A percentile compares a stretch with the other conserved stretches of the same genome.
phyloP scores from a whole-genome alignment of 2,329 filamentous ascomycete genomes.

The Penicillium sumatraense region DNA sequence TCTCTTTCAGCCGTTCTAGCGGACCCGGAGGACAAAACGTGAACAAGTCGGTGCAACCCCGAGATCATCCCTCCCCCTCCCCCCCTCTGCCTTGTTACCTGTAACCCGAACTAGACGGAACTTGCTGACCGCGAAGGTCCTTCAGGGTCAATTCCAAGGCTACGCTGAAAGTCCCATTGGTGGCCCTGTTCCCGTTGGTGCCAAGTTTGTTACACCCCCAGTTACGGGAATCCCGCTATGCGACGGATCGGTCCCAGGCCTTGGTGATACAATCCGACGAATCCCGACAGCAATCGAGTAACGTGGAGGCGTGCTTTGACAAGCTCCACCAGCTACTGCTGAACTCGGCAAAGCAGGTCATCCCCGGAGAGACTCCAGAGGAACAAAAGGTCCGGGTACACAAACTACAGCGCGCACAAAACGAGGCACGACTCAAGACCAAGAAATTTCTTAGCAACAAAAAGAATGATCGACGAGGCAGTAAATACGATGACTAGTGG shows the following conservation, averaged over 20 bases:
- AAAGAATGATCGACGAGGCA: slow-evolving; percentile 59
- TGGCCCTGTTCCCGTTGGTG: slow-evolving; percentile 57
- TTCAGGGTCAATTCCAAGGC: slow-evolving; percentile 69
- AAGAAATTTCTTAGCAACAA: slow-evolving; percentile 68
- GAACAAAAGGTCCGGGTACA: slow-evolving; percentile 61
- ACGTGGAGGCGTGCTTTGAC: slow-evolving; percentile 63
- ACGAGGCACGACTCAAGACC: slow-evolving; percentile 59
- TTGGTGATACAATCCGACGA: slow-evolving; percentile 68
- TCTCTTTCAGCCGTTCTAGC: slow-evolving; percentile 67
- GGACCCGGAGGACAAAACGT: slow-evolving; percentile 71
- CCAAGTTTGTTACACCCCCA: slow-evolving; percentile 58
- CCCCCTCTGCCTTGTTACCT: slow-evolving; percentile 1
- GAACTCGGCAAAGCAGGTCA: slow-evolving; percentile 53
- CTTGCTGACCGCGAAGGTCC: slow-evolving; percentile 8
- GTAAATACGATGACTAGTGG: slow-evolving; percentile 42
- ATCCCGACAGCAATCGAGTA: slow-evolving; percentile 64
- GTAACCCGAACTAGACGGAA: not conserved
- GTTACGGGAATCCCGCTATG: slow-evolving; percentile 60
- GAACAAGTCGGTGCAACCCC: slow-evolving; percentile 61
- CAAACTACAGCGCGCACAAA: slow-evolving; percentile 60
- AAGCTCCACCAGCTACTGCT: slow-evolving; percentile 61
- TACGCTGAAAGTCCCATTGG: slow-evolving; percentile 62
- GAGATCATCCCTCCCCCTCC: slow-evolving; percentile 11
- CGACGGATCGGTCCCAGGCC: slow-evolving; percentile 56
- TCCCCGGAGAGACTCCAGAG: slow-evolving; percentile 65